Evolutionary conservation across 2,329 filamentous ascomycete genomes (phyloP).

Genomic region (Aspergillus texensis): DNA sequence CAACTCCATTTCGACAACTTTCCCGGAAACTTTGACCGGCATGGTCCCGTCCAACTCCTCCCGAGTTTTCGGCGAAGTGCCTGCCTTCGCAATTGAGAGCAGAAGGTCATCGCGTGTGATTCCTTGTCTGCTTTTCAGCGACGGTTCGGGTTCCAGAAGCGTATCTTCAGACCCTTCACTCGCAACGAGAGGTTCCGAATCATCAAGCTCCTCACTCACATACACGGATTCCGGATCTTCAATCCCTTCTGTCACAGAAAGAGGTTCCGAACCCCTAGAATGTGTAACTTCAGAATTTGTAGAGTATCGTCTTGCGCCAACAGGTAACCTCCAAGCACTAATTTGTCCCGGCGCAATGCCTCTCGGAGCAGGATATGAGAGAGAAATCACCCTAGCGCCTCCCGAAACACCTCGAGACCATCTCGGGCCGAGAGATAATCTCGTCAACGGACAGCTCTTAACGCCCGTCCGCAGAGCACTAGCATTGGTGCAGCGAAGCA

Average conservation of each 20-base stretch:
- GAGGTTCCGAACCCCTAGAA: neutral
- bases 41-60: neutral
- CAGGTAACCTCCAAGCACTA: neutral
- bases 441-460: conserved; percentile 16
- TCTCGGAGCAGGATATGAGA: neutral
- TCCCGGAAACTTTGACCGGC: neutral
- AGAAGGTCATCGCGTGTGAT: conserved; percentile 8
- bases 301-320: conserved; percentile 4
- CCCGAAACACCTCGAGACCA: conserved; percentile 11
- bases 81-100: conserved; percentile 20
- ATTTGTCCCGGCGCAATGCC: neutral
- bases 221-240: neutral
- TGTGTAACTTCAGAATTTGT: neutral
- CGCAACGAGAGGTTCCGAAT: neutral
- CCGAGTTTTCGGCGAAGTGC: conserved; percentile 4
- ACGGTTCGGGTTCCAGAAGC: neutral
- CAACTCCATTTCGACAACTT: conserved; percentile 55
- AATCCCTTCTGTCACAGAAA: neutral
- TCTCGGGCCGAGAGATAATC: conserved; percentile 5
- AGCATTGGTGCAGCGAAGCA: conserved; percentile 26
- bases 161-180: neutral
- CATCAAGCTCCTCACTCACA: neutral
- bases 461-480: conserved; percentile 20
- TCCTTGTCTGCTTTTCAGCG: neutral
- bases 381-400: neutral